Evolutionary conservation across 2,329 filamentous ascomycete species (phyloP), one percentile per base, ranked within the genome.

Genomic region (Diaporthe batatas): DNA sequence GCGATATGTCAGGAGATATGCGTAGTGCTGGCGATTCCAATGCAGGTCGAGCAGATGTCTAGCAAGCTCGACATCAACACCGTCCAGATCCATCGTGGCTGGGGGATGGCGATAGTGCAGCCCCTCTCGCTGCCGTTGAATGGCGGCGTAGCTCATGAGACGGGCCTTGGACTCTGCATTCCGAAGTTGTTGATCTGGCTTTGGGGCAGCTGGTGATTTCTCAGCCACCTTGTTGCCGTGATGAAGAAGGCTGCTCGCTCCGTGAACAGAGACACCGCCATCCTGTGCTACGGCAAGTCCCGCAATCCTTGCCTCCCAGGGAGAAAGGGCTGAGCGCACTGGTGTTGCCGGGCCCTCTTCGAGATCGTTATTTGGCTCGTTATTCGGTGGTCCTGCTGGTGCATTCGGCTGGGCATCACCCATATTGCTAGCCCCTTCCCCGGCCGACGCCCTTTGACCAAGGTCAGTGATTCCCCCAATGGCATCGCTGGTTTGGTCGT

Each of bases 21-120:
- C 57, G 36, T 42, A 59, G 23, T 59, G 57, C 23, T 59, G 57
- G 7, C 57, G 57, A 12, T 59, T 59, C 57, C 57, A 59, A 21
- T 59, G 57, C 16, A 59, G 14, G 16, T 59, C 57, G 7, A 59
- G 34, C 12, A 59, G 57, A 23, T 59, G 57, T 36, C 36, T 44
- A 3, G 57, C 57, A 18, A 59, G 36, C 57, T 59, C 57, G 23
- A 44, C 8, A 23, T 59, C 57, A 6, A 59, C 57, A 1, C 57
- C 57, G 57, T 59, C 57, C 3, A 59, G n/a, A 14, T 59, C 57
- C 57, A 59, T 59, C n/a, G 36, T 59, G 4, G 36, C 36, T 29
- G 57, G 57, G 2, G 57, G 36, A 1, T 21, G 29, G 3, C 36
- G 57, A 7, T 44, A 59, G 16, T 42, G 36, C 5, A 42, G 3